Evolutionary conservation across 805 yeast species (phyloP).

Genomic region (Alloascoidea hylecoeti): DNA sequence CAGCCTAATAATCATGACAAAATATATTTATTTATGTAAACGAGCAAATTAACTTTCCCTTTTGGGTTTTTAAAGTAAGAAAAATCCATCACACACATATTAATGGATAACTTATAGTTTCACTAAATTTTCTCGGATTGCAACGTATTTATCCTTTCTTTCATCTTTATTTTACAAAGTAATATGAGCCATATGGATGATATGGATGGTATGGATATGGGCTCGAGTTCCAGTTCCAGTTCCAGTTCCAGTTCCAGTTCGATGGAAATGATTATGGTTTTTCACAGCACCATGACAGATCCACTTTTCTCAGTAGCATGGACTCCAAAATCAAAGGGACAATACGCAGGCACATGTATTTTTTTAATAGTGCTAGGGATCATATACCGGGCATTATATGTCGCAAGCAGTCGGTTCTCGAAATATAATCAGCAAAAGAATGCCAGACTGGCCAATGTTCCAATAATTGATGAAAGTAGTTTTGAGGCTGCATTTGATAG

Average conservation of each 20-base stretch:
- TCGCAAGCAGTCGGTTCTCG: constrained; percentile 7
- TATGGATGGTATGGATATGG: constrained; percentile 1
- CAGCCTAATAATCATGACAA: too few relatives aligned
- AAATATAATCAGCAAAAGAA: constrained; percentile 4
- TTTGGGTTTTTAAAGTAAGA: too few relatives aligned
- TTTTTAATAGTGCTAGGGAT: constrained; percentile 13
- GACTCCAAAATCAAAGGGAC: constrained; percentile 13
- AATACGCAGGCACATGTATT: constrained; percentile 16
- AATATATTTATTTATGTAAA: too few relatives aligned
- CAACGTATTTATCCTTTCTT: too few relatives aligned
- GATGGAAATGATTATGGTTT: constrained; percentile 14
- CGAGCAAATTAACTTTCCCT: too few relatives aligned
- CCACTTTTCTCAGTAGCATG: constrained; percentile 11
- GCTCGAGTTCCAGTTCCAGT: neutral
- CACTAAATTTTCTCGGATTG: too few relatives aligned
- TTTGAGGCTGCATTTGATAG: constrained; percentile 6
- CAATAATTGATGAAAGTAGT: constrained; percentile 5
- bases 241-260: too few relatives aligned
- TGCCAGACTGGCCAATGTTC: constrained; percentile 5
- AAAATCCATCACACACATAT: too few relatives aligned
- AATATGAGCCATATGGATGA: neutral
- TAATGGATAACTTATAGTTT: too few relatives aligned
- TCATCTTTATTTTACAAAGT: too few relatives aligned
- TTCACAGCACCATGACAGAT: constrained; percentile 11
- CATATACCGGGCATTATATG: constrained; percentile 9